Conservation (phyloP, 108 stramenopile species). For the Parietichytrium sp. region DNA sequence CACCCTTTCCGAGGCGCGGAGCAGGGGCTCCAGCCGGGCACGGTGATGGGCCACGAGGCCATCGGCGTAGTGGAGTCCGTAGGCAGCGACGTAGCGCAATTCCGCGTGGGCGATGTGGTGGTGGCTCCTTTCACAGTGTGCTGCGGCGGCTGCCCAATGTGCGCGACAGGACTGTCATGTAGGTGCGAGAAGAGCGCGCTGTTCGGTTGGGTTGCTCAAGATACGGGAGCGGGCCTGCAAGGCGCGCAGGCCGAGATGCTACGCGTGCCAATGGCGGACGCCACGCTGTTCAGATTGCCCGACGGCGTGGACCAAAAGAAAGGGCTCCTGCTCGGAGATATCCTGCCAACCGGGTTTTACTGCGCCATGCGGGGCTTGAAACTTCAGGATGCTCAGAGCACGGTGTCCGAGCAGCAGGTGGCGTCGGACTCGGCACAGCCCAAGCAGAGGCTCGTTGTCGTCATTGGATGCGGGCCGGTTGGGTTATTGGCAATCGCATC, state of each 20-base stretch:
- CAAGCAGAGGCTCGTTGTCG: background rate
- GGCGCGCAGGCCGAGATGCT: slow-evolving; percentile 20
- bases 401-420: too few species aligned
- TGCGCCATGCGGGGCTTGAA: slow-evolving; percentile 2
- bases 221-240: slow-evolving; percentile 23
- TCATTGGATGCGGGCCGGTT: slow-evolving; percentile 25
- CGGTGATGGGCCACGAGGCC: slow-evolving; percentile 7
- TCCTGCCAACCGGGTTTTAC: background rate
- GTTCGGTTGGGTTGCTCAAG: slow-evolving; percentile 9
- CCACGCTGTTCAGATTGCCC: background rate
- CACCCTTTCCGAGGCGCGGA: slow-evolving; percentile 3
- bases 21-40: background rate
- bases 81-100: background rate
- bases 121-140: slow-evolving; percentile 12
- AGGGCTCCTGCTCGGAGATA: background rate
- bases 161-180: background rate
- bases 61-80: slow-evolving; percentile 4
- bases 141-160: slow-evolving; percentile 22
- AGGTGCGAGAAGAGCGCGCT: background rate
- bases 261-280: background rate
- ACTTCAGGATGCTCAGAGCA: background rate
- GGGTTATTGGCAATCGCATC: background rate
- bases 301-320: background rate
- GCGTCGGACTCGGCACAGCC: background rate
- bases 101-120: slow-evolving; percentile 19